Conservation (phyloP, 805 yeast species). For the Ogataea trehaloabstinens region DNA sequence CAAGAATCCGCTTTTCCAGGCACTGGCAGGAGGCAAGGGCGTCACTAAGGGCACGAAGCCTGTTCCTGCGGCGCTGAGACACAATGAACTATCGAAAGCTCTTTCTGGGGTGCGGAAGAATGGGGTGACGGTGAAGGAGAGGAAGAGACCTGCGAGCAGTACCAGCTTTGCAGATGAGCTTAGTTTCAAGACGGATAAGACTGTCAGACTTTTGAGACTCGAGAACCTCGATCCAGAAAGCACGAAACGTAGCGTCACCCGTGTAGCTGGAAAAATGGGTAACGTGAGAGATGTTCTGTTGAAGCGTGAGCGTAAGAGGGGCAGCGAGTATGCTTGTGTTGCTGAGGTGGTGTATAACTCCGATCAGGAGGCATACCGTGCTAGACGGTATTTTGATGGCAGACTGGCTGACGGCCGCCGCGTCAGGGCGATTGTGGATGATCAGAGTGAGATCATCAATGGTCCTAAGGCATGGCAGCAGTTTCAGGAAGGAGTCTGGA, state of each 20-base stretch:
- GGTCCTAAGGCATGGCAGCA: neutral
- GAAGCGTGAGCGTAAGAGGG: slow-evolving; percentile 26
- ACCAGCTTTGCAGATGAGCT: neutral
- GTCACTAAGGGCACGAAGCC: neutral
- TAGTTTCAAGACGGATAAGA: neutral
- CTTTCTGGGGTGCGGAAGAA: slow-evolving; percentile 2
- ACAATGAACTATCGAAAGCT: slow-evolving; percentile 7
- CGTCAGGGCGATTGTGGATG: neutral
- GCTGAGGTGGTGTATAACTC: slow-evolving; percentile 36
- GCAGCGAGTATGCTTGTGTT: slow-evolving; percentile 31
- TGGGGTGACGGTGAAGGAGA: neutral
- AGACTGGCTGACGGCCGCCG: slow-evolving; percentile 45
- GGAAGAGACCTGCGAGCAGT: slow-evolving; percentile 4
- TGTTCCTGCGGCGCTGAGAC: neutral
- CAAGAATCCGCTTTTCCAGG: slow-evolving; percentile 10
- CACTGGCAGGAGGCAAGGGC: slow-evolving; percentile 2
- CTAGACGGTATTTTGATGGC: slow-evolving; percentile 36
- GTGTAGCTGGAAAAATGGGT: slow-evolving; percentile 7
- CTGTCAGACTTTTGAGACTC: neutral
- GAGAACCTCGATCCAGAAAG: slow-evolving; percentile 1
- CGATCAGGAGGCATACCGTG: slow-evolving; percentile 29
- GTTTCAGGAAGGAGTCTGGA: neutral
- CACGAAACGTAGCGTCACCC: neutral
- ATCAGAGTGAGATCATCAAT: neutral
- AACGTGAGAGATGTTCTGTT: slow-evolving; percentile 16